Base-by-base conservation (phyloP, 2,329 filamentous ascomycete species). In the Talaromyces sp. region DNA sequence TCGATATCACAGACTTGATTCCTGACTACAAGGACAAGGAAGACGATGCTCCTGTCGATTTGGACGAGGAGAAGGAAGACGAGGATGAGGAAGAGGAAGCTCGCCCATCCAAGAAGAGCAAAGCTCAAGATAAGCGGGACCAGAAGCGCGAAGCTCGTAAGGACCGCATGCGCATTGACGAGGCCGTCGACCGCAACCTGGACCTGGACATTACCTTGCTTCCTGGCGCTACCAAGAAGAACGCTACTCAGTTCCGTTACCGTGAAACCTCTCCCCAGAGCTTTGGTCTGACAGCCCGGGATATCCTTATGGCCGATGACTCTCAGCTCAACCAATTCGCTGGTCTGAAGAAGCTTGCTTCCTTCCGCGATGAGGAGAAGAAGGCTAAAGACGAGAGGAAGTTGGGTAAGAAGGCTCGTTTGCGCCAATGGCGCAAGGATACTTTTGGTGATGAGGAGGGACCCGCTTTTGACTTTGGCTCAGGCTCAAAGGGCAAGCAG, bases 241-340 rank as follows among this genome's bases (percentile, higher is more conserved):
- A 75, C 45, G 72, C 75, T 41, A 76, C 77, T 24, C 69, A 74
- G 27, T 99, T 99, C 84, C 88, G 90, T 51, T 99, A 99, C 79
- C 90, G 94, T 66, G 92, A 97, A 70, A 96, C 93, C 2, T 95
- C 90, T 0, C 93, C 94, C 1, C 87, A 88, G 50, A 85, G 88
- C 11, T 99, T 96, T 69, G 94, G 94, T 53, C 85, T 99, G 67
- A 96, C 90, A 0, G 81, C 92, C 1, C 84, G 87, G 56, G 94
- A 99, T 73, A 97, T 99, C 64, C 83, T 99, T 30, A 91, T 96
- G 61, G 90, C 92, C 0, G 88, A 88, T 40, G 94, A 99, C 75
- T 79, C 85, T 42, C 86, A 87, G 49, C 84, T 99, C 60, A 99
- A 99, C 73, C 82, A 92, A 60, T 99, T 88, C 68, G 93, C 88